Conservation (phyloP, 495 filamentous ascomycete species). For the Aspergillus taichungensis region DNA sequence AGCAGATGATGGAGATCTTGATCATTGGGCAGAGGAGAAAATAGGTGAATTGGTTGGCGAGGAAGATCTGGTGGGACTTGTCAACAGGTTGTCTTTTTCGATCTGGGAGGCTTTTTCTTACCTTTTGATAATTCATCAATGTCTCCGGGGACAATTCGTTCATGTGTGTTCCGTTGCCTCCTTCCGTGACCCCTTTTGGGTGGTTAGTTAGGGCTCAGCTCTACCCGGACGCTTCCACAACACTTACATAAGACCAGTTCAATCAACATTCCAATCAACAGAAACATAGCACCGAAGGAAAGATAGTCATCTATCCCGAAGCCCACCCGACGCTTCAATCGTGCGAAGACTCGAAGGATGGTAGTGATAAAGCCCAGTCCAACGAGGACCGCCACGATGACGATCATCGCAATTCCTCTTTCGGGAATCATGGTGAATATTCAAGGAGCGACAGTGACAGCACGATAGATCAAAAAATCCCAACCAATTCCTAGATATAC, state of each 20-base stretch:
- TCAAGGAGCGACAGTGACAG: constrained; percentile 1
- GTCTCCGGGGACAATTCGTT: constrained; percentile 14
- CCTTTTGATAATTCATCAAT: constrained; percentile 30
- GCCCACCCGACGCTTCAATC: constrained; percentile 27
- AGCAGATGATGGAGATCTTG: constrained; percentile 40
- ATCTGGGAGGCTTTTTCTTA: constrained; percentile 3
- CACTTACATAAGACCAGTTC: constrained; percentile 30
- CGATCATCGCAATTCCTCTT: constrained; percentile 28
- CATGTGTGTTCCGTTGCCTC: constrained; percentile 26
- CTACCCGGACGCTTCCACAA: too few relatives aligned
- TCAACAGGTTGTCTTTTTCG: not conserved
- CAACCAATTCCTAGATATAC: too few relatives aligned
- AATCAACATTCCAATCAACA: constrained; percentile 27
- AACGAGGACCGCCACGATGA: constrained; percentile 29
- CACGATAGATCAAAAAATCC: not conserved
- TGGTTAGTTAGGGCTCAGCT: constrained; percentile 2
- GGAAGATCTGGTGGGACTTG: constrained; percentile 28
- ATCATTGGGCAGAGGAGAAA: constrained; percentile 32
- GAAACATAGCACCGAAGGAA: constrained; percentile 20
- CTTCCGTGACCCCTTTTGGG: constrained; percentile 26
- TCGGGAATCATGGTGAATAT: constrained; percentile 18
- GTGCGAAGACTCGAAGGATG: constrained; percentile 28
- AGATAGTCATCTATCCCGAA: constrained; percentile 37
- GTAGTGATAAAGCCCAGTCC: constrained; percentile 28
- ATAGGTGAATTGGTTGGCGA: constrained; percentile 38